Evolutionary conservation across 805 yeast species (phyloP).

Genomic region (Scheffersomyces ergatensis): DNA sequence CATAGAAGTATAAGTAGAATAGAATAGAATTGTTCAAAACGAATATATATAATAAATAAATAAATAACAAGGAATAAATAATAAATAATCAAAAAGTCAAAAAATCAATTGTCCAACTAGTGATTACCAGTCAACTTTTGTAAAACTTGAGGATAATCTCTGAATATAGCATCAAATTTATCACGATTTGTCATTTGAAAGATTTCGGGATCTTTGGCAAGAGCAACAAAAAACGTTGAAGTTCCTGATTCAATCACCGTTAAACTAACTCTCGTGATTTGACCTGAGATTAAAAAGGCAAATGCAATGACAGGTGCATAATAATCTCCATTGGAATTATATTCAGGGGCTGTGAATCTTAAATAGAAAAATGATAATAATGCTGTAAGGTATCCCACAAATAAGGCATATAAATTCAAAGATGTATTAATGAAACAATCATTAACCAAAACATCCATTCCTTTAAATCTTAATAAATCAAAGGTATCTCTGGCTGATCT

Average conservation of each 20-base stretch:
- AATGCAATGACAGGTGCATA: conserved; percentile 76
- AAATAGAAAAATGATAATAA: conserved; percentile 65
- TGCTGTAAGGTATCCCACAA: conserved; percentile 63
- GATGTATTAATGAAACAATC: conserved; percentile 82
- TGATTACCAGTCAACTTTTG: conserved; percentile 45
- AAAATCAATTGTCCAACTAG: too few species aligned
- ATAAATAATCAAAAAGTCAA: too few species aligned
- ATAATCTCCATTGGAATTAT: conserved; percentile 57
- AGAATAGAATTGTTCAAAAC: too few species aligned
- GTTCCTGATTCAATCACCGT: conserved; percentile 79
- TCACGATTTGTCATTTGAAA: conserved; percentile 70
- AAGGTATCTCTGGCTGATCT: conserved; percentile 80
- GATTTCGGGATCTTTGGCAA: conserved; percentile 82
- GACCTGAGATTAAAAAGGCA: conserved; percentile 69
- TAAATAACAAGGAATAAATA: too few species aligned
- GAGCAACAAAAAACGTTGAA: conserved; percentile 78
- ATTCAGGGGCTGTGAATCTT: conserved; percentile 63
- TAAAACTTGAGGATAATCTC: conserved; percentile 67
- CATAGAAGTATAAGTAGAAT: too few species aligned
- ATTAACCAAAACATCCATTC: conserved; percentile 79
- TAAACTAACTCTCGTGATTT: conserved; percentile 69
- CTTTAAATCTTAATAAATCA: conserved; percentile 72
- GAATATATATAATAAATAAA: too few species aligned
- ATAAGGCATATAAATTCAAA: conserved; percentile 68
- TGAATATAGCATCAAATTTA: conserved; percentile 60